phyloP scores from a whole-genome alignment of 257 asterid species.

The Euphrasia confusa region DNA sequence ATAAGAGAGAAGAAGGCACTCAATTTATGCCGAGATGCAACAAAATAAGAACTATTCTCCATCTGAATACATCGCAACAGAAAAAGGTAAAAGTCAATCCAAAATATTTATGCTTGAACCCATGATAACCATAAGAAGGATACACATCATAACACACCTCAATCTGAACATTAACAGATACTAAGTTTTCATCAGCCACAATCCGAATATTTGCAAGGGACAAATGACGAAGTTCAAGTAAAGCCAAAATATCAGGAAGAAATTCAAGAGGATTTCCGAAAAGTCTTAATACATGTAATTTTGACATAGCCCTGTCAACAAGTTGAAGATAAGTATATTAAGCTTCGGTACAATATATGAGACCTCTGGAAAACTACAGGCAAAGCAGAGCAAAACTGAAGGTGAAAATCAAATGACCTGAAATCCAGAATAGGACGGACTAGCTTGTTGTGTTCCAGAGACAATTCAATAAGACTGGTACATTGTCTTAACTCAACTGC shows the following conservation, averaged over 20 bases:
- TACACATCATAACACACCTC: conserved; percentile 54
- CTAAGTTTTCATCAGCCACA: conserved; percentile 85
- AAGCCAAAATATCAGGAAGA: conserved; percentile 92
- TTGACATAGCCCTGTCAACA: conserved; percentile 82
- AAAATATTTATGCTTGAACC: conserved; percentile 22
- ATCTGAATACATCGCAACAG: conserved; percentile 49
- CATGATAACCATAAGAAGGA: conserved; percentile 23
- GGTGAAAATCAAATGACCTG: conserved; percentile 62
- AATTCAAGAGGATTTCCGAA: conserved; percentile 96
- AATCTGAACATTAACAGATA: conserved; percentile 86
- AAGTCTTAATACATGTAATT: conserved; percentile 79
- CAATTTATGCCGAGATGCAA: conserved; percentile 90
- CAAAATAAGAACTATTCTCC: conserved; percentile 96
- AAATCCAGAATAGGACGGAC: conserved; percentile 97
- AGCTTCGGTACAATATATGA: conserved; percentile 27
- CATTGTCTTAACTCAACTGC: conserved; percentile 91
- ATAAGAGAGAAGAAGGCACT: conserved; percentile 98
- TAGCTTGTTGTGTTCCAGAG: conserved; percentile 99
- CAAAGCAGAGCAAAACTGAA: conserved; percentile 16
- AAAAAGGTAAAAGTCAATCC: conserved; percentile 24
- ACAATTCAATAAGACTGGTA: conserved; percentile 79
- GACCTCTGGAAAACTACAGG: conserved; percentile 13
- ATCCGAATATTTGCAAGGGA: conserved; percentile 95
- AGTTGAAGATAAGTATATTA: conserved; percentile 43
- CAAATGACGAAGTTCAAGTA: conserved; percentile 84